phyloP scores from a whole-genome alignment of 2,329 filamentous ascomycete species.

The Trichoderma cornu-damae region DNA sequence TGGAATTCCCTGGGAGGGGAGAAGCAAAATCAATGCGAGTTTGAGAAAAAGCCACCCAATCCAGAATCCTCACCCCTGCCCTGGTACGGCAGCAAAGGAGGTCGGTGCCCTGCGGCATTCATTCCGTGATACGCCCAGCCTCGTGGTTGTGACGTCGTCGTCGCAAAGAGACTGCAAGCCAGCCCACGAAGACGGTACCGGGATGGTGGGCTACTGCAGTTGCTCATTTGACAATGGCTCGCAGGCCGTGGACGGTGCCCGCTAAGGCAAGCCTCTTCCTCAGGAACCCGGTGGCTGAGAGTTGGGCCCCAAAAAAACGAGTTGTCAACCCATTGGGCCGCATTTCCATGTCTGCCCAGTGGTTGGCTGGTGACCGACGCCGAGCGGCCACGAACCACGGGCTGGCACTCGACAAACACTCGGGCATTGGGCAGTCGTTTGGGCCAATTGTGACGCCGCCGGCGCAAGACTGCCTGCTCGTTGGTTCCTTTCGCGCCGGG shows the following conservation, averaged over 20 bases:
- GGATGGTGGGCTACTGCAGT: conserved; percentile 26
- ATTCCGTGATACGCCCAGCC: conserved; percentile 15
- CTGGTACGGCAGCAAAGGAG: background rate
- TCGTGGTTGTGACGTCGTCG: conserved; percentile 18
- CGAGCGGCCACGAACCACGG: background rate
- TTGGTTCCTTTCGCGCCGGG: conserved; percentile 3
- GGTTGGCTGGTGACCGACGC: conserved; percentile 16
- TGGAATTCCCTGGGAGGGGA: background rate
- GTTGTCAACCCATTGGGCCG: conserved; percentile 16
- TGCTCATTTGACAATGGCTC: conserved; percentile 35
- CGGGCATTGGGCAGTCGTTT: conserved; percentile 12
- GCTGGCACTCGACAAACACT: background rate
- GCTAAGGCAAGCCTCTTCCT: conserved; percentile 14
- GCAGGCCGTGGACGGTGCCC: conserved; percentile 1
- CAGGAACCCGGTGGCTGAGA: conserved; percentile 17
- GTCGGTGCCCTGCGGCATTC: conserved; percentile 1
- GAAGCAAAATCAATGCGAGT: background rate
- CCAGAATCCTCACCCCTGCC: background rate
- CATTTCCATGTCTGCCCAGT: conserved; percentile 14
- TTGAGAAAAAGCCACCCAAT: background rate
- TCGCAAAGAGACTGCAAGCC: conserved; percentile 19
- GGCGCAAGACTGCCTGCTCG: background rate
- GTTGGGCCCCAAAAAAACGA: conserved; percentile 14
- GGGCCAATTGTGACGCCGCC: conserved; percentile 13
- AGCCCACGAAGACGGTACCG: conserved; percentile 25